A percentile compares a stretch with the other conserved stretches of the same genome.
These are phyloP conservation scores for Phytophthora pseudosyringae DNA, from an alignment of 352 stramenopile species.

Conservation along the genomic window DNA sequence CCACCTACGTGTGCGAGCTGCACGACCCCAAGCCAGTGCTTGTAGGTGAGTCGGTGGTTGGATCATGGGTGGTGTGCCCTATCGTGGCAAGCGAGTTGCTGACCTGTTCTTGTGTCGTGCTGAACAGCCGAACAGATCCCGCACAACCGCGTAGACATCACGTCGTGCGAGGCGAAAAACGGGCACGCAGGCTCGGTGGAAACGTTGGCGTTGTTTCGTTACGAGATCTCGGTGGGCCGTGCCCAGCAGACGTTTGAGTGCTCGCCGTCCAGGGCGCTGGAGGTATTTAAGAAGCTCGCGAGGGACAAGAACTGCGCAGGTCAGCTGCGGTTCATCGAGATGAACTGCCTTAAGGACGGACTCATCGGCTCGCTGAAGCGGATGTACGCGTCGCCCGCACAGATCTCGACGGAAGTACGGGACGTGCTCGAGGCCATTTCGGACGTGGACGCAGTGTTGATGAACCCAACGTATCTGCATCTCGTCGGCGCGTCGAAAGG, in stretches of 20 bases:
- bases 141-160: constrained; percentile 66
- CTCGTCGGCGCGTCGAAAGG: constrained; percentile 64
- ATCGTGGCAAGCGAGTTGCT: constrained; percentile 5
- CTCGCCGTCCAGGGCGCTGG: constrained; percentile 59
- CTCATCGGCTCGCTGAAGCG: constrained; percentile 68
- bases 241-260: constrained; percentile 69
- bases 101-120: constrained; percentile 15
- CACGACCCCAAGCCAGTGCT: constrained; percentile 81
- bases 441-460: constrained; percentile 73
- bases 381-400: constrained; percentile 59
- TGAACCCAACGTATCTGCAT: constrained; percentile 59
- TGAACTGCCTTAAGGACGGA: constrained; percentile 66
- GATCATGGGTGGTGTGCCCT: neutral
- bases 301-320: constrained; percentile 54
- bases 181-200: constrained; percentile 6
- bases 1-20: constrained; percentile 78
- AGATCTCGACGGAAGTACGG: constrained; percentile 72
- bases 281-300: constrained; percentile 64
- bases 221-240: constrained; percentile 70
- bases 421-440: constrained; percentile 78
- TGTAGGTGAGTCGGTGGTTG: constrained; percentile 44
- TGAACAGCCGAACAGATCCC: constrained; percentile 66
- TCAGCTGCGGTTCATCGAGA: constrained; percentile 73
- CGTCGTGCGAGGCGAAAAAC: constrained; percentile 37
- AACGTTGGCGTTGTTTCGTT: constrained; percentile 47